Evolutionary conservation across 495 filamentous ascomycete species (phyloP), one percentile per base, ranked within the genome.

Genomic region (Hyaloscypha bicolor): DNA sequence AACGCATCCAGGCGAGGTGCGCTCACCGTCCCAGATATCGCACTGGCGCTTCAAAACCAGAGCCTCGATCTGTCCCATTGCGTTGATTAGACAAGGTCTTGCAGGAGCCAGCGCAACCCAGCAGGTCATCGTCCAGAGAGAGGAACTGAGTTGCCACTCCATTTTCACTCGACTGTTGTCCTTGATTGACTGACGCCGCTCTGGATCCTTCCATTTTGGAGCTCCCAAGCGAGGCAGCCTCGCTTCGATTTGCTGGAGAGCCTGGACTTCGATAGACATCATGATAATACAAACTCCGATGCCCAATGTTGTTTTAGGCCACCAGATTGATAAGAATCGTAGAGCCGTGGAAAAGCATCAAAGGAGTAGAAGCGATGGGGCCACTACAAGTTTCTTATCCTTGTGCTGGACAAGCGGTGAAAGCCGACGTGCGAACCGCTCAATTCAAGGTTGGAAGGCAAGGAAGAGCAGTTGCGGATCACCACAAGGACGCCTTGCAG

Each of bases 121-220:
- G 51, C 51, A 53, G 51, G 51, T 14, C 51, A 53, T 53, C 2
- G 51, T 53, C 51, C 9, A 53, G 8, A 53, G 19, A 6, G 51
- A 53, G 16, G 51, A 21, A 16, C 51, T 11, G 51, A 53, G 51
- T 16, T 53, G 51, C 51, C 51, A 53, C 51, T 53, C 51, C 51
- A 53, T 53, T 4, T 53, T 53, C 51, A 53, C 51, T 53, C 51
- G 9, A 16, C 51, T 53, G 22, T 53, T 29, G 9, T 53, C 4
- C 16, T 53, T 53, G 51, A 53, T 53, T 11, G 51, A 53, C 22
- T 53, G 51, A 53, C 51, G 51, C 19, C 51, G 51, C 16, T 53
- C 51, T 1, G 51, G 51, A 53, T 53, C 51, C 16, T 53, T 53
- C 51, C 51, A 53, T 29, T 53, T 53, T 29, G 51, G 51, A 6